Base-by-base conservation (phyloP, 139 green algal species). In the Diplosphaera chodatii region DNA sequence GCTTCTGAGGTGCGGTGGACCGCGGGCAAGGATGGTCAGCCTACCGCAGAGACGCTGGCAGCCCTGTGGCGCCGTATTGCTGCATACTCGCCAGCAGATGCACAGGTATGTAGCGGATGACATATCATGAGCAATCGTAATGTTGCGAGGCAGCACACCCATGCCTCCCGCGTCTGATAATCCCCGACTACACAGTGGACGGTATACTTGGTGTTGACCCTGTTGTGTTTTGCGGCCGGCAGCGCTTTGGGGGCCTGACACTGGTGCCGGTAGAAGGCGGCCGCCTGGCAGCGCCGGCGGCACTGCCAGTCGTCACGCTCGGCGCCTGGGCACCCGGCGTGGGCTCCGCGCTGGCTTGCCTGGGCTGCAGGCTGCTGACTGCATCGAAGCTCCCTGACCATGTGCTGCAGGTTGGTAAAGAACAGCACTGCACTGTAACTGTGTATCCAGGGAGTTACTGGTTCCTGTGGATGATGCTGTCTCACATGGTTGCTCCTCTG, bases 301-400 rank as follows among this genome's bases (percentile, higher is more conserved):
- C 5, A 41, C n/a, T 71, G 67, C 40, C 66, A 63, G 67, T 91
- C 31, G 69, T 90, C 21, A 41, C 74, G 13, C 84, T 83, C 65
- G 86, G 79, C 20, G 75, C 77, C 30, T 94, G 87, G 88, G 83
- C 77, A 3, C 86, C 91, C 34, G 68, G 23, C 4, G 67, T 90
- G 10, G 74, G 62, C 3, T 66, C 70, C 22, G 78, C 83, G 10
- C 75, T 94, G 55, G 22, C 48, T 5, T 73, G 75, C 21, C 56
- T 87, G 37, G 83, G 84, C 29, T 84, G 77, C 71, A 56, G 66
- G 4, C 55, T 91, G 40, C 74, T 92, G 27, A 78, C 86, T 68
- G 22, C 29, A 6, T 40, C 68, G 2, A 23, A 69, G 29, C 18
- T 87, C 69, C 55, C n/a, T n/a, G n/a, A n/a, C n/a, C n/a, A n/a